phyloP scores from a whole-genome alignment of 495 filamentous ascomycete genomes.

The Neurospora sp. region DNA sequence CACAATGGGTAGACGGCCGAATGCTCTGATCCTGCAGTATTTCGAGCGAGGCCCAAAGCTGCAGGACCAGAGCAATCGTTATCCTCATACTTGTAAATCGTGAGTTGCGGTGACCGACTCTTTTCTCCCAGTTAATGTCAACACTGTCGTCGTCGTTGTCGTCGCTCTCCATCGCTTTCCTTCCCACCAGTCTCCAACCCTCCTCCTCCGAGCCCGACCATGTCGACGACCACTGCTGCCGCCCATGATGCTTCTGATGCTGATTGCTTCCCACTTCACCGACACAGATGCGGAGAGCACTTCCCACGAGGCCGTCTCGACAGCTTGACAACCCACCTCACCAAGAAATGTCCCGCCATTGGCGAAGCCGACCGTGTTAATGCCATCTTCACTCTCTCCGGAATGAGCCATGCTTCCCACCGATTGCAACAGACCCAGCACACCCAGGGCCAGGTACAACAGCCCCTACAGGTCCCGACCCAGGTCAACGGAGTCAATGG shows the following conservation, averaged over 20 bases:
- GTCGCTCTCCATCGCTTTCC: neutral
- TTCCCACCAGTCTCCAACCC: neutral
- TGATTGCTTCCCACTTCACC: neutral
- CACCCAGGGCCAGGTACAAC: conserved; percentile 12
- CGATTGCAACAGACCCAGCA: conserved; percentile 17
- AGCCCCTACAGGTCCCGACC: conserved; percentile 17
- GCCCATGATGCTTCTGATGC: neutral
- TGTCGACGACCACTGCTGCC: neutral
- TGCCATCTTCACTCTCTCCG: conserved; percentile 43
- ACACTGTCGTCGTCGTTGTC: neutral
- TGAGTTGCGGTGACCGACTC: conserved; percentile 9
- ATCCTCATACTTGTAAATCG: conserved; percentile 76
- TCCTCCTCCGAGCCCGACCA: conserved; percentile 1
- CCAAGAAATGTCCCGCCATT: conserved; percentile 72
- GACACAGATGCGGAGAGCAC: conserved; percentile 57
- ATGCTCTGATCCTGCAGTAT: conserved; percentile 71
- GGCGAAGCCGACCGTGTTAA: conserved; percentile 55
- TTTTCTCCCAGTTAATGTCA: neutral
- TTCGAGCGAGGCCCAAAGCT: conserved; percentile 76
- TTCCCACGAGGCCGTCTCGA: conserved; percentile 82
- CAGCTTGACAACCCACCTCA: conserved; percentile 63
- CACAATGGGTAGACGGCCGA: conserved; percentile 70
- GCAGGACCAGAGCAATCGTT: conserved; percentile 76
- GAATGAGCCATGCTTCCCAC: conserved; percentile 25
- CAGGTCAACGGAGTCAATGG: conserved; percentile 30